Percentiles rank a stretch among this genome's conserved stretches.
phyloP scores from a whole-genome alignment of 2,329 filamentous ascomycete genomes.

The Hypoxylon sp. region DNA sequence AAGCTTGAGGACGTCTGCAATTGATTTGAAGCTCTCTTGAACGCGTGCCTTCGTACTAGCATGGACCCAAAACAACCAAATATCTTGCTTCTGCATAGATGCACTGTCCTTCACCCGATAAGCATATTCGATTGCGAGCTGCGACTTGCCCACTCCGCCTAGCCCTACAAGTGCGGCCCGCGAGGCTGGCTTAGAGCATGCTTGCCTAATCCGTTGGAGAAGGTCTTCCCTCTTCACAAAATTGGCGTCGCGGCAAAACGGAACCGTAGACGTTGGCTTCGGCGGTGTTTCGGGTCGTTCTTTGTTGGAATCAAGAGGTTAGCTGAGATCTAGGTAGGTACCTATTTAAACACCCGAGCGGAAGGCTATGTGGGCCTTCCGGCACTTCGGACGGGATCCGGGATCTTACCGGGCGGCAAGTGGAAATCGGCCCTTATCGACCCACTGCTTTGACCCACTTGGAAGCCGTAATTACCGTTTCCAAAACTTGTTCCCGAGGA shows the following conservation, averaged over 20 bases:
- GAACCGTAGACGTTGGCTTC: background rate
- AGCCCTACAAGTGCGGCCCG: background rate
- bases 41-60: background rate
- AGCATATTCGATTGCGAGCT: background rate
- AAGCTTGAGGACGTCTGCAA: background rate
- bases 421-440: background rate
- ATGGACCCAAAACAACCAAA: background rate
- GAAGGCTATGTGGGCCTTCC: background rate
- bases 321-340: background rate
- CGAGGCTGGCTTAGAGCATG: conserved; percentile 1
- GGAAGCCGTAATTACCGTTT: background rate
- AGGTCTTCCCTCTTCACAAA: conserved; percentile 1
- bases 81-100: background rate
- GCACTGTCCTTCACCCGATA: background rate
- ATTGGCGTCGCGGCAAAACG: background rate
- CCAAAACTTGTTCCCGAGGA: background rate
- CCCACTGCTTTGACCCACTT: background rate
- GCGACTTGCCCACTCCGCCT: background rate
- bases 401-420: background rate
- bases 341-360: background rate
- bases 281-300: background rate
- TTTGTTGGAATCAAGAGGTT: background rate
- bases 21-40: background rate
- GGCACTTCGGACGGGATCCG: background rate
- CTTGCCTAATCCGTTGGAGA: background rate